A percentile compares a stretch with the other conserved stretches of the same genome.
Evolutionary conservation across 192 early-diverging fungal genomes (phyloP).

Genomic region (Coemansia sp.): DNA sequence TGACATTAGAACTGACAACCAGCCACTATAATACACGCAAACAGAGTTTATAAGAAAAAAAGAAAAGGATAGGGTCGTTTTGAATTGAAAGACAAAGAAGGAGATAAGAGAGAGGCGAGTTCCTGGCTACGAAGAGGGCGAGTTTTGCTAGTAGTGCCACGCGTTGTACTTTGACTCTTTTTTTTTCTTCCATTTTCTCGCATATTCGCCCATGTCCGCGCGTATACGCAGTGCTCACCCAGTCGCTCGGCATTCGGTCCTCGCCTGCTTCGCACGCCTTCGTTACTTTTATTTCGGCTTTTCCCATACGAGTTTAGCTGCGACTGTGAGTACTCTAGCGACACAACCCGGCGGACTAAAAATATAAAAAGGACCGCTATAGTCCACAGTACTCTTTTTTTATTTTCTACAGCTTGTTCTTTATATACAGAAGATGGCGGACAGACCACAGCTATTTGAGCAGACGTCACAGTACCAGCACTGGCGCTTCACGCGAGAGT

Average conservation of each 20-base stretch:
- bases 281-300: not conserved
- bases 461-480: conserved; percentile 75
- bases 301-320: not conserved
- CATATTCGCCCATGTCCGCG: too few species aligned
- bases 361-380: not conserved
- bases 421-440: conserved; percentile 3
- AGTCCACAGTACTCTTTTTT: not conserved
- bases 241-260: conserved; percentile 2
- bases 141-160: too few species aligned
- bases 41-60: not conserved
- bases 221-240: not conserved
- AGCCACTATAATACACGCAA: conserved; percentile 9
- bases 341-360: not conserved
- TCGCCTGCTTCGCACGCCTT: not conserved
- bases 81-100: not conserved
- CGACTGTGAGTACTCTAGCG: not conserved
- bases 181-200: too few species aligned
- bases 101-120: not conserved
- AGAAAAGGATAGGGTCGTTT: not conserved
- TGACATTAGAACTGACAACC: conserved; percentile 50
- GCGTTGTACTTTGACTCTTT: too few species aligned
- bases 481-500: conserved; percentile 66
- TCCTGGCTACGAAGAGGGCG: not conserved
- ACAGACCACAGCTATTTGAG: conserved; percentile 59
- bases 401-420: not conserved